phyloP scores from a whole-genome alignment of 257 asterid species.

The Mitragyna speciosa region DNA sequence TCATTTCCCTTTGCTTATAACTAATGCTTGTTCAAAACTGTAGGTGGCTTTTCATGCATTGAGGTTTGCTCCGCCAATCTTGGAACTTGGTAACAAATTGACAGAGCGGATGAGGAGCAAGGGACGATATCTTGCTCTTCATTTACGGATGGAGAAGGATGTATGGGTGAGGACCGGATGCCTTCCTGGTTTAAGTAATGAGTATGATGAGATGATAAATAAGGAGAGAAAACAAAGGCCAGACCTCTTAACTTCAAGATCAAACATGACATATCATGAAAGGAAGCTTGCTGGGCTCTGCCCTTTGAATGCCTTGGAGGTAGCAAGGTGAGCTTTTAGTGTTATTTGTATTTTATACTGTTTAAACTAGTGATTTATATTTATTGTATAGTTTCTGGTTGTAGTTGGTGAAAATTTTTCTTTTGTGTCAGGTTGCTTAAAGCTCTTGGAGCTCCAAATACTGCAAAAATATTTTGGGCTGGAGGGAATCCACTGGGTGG shows the following conservation, averaged over 20 bases:
- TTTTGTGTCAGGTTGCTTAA: constrained; percentile 59
- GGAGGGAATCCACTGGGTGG: constrained; percentile 94
- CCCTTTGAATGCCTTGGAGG: constrained; percentile 81
- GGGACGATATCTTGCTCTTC: constrained; percentile 89
- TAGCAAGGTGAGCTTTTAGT: constrained; percentile 46
- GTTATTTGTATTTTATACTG: too few relatives aligned
- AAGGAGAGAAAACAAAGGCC: constrained; percentile 70
- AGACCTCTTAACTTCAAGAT: constrained; percentile 70
- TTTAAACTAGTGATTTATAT: neutral
- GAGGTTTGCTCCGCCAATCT: constrained; percentile 65
- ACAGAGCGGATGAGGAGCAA: constrained; percentile 79
- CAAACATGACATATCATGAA: constrained; percentile 76
- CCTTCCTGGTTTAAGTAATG: constrained; percentile 70
- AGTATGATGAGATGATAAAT: constrained; percentile 62
- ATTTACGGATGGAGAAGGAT: constrained; percentile 91
- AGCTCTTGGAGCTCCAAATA: constrained; percentile 84
- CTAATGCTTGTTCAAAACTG: constrained; percentile 14
- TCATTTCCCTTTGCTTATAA: neutral
- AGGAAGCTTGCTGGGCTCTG: constrained; percentile 87
- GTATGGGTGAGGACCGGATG: constrained; percentile 97
- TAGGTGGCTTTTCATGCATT: constrained; percentile 92
- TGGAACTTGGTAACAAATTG: constrained; percentile 63
- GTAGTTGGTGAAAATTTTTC: neutral
- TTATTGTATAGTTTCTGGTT: neutral
- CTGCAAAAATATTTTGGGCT: constrained; percentile 78